Evolutionary conservation across 768 basidiomycete species (phyloP).

Genomic region (Mycena belliarum): DNA sequence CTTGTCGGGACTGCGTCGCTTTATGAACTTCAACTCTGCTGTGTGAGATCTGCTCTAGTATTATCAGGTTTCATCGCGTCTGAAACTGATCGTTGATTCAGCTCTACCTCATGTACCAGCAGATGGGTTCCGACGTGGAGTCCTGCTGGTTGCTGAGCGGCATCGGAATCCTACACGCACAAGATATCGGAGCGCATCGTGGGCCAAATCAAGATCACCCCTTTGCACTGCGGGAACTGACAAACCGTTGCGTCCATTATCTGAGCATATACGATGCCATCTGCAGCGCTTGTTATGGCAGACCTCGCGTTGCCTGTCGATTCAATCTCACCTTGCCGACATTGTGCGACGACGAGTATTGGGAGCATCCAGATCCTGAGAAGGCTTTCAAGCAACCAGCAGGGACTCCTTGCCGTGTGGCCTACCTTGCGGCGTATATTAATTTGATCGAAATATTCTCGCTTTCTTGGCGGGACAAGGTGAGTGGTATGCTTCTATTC

Average conservation of each 20-base stretch:
- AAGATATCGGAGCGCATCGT: constrained; percentile 46
- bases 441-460: constrained; percentile 49
- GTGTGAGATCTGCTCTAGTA: constrained; percentile 35
- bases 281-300: constrained; percentile 43
- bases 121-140: constrained; percentile 40
- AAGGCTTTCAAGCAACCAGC: constrained; percentile 51
- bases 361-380: constrained; percentile 39
- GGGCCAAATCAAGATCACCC: constrained; percentile 34
- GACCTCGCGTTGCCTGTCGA: constrained; percentile 43
- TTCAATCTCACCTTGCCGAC: constrained; percentile 53
- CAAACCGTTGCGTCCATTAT: constrained; percentile 39
- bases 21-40: constrained; percentile 57
- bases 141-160: constrained; percentile 43
- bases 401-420: constrained; percentile 38
- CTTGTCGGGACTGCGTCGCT: constrained; percentile 48
- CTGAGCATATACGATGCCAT: constrained; percentile 33
- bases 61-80: not conserved
- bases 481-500: constrained; percentile 18
- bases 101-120: constrained; percentile 38
- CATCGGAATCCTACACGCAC: constrained; percentile 48
- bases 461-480: constrained; percentile 42
- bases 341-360: constrained; percentile 53
- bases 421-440: constrained; percentile 42
- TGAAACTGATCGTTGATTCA: constrained; percentile 15
- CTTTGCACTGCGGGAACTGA: constrained; percentile 28